A percentile compares a stretch with the other conserved stretches of the same genome.
Conservation (phyloP, 2,329 filamentous ascomycete genomes). For the Talaromyces sp. region DNA sequence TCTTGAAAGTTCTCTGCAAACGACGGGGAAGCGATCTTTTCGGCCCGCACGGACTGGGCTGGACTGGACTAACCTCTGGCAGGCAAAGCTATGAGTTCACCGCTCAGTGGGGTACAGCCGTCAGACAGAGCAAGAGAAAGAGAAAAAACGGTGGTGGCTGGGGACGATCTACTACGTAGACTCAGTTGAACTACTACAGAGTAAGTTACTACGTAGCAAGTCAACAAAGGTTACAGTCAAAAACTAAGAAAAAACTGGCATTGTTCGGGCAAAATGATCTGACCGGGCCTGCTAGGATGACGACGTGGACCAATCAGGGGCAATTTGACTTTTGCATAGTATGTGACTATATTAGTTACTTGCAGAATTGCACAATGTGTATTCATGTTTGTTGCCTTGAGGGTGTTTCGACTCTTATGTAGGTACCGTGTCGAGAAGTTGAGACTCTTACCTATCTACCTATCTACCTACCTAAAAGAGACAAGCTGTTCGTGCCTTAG, state of each 20-base stretch:
- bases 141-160: not conserved
- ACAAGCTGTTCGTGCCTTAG: not conserved
- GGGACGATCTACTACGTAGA: not conserved
- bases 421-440: not conserved
- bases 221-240: not conserved
- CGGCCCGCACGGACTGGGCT: constrained; percentile 6
- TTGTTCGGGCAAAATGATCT: not conserved
- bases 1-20: constrained; percentile 6
- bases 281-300: not conserved
- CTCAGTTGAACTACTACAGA: too few relatives aligned
- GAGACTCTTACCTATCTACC: too few relatives aligned
- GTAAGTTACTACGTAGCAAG: not conserved
- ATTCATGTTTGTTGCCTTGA: too few relatives aligned
- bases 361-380: too few relatives aligned
- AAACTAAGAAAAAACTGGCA: not conserved
- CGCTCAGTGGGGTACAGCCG: not conserved
- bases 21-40: not conserved
- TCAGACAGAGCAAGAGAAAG: not conserved
- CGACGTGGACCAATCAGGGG: constrained; percentile 17
- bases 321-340: constrained; percentile 17
- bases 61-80: not conserved
- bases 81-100: not conserved
- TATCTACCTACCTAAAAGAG: too few relatives aligned
- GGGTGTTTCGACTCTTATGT: not conserved
- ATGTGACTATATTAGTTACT: too few relatives aligned